These are phyloP conservation scores for Cystoderma amianthinum DNA, from an alignment of 768 basidiomycete genomes.

Conservation along the genomic window DNA sequence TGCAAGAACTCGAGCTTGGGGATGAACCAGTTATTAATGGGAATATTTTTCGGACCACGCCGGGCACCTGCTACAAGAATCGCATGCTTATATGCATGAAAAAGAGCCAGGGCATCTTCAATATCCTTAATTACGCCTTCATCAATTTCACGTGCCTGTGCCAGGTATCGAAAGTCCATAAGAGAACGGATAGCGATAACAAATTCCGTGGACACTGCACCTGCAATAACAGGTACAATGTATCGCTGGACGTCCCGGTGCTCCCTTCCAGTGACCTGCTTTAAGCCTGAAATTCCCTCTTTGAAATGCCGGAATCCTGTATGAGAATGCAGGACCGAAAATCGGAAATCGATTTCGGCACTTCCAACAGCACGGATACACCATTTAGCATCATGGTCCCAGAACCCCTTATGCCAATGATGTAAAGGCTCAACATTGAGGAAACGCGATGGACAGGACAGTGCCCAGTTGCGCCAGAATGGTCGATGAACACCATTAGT, in stretches of 20 bases:
- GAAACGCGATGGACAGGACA: conserved; percentile 23
- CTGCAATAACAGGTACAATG: conserved; percentile 26
- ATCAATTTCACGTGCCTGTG: conserved; percentile 20
- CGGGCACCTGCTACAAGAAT: conserved; percentile 21
- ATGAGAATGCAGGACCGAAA: conserved; percentile 25
- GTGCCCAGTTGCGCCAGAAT: conserved; percentile 29
- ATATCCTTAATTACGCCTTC: conserved; percentile 12
- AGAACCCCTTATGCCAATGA: conserved; percentile 27
- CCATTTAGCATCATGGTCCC: conserved; percentile 33
- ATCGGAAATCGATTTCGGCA: conserved; percentile 26
- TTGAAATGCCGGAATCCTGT: conserved; percentile 29
- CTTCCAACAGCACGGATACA: conserved; percentile 20
- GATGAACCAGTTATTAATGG: conserved; percentile 29
- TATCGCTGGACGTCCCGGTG: conserved; percentile 28
- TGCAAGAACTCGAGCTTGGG: conserved; percentile 35
- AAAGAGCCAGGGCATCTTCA: conserved; percentile 13
- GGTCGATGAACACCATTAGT: conserved; percentile 24
- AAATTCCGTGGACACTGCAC: conserved; percentile 18
- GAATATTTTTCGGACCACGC: conserved; percentile 11
- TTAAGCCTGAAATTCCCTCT: conserved; percentile 27
- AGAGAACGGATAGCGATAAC: conserved; percentile 24
- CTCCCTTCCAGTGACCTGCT: conserved; percentile 33
- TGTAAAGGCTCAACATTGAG: conserved; percentile 30
- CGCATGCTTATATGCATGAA: conserved; percentile 25
- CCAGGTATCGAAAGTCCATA: conserved; percentile 27